These are phyloP conservation scores for Kregervanrija fluxuum DNA, from an alignment of 805 yeast genomes.

Conservation along the genomic window DNA sequence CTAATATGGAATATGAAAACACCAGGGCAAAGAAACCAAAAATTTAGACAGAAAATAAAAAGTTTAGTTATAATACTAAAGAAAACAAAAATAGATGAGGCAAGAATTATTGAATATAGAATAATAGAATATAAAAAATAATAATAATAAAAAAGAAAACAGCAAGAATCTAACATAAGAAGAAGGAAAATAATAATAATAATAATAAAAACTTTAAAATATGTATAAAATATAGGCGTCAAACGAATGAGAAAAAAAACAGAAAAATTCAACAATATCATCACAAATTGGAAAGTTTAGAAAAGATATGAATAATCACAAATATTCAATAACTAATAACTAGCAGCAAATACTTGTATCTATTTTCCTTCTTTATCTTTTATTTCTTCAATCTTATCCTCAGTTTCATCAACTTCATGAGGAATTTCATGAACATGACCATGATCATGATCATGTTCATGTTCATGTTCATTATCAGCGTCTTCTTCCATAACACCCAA, in stretches of 20 bases:
- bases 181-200: too few species aligned
- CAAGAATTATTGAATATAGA: too few species aligned
- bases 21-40: too few species aligned
- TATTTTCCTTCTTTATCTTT: not conserved
- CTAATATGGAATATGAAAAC: too few species aligned
- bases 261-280: too few species aligned
- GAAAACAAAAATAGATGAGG: not conserved
- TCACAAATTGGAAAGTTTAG: too few species aligned
- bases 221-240: too few species aligned
- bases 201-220: too few species aligned
- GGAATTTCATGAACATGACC: conserved; percentile 1
- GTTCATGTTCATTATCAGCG: conserved; percentile 22
- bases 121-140: not conserved
- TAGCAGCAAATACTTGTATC: too few species aligned
- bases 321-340: too few species aligned
- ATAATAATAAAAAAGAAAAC: not conserved
- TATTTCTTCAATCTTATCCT: conserved; percentile 9
- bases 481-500: conserved; percentile 34
- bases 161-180: not conserved
- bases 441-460: conserved; percentile 18
- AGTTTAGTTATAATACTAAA: not conserved
- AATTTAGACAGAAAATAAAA: not conserved
- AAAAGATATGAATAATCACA: too few species aligned
- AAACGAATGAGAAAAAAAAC: too few species aligned
- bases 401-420: conserved; percentile 19